A percentile compares a stretch with the other conserved stretches of the same genome.
Conservation (phyloP, 345 rosid species). For the Brassica juncea region DNA sequence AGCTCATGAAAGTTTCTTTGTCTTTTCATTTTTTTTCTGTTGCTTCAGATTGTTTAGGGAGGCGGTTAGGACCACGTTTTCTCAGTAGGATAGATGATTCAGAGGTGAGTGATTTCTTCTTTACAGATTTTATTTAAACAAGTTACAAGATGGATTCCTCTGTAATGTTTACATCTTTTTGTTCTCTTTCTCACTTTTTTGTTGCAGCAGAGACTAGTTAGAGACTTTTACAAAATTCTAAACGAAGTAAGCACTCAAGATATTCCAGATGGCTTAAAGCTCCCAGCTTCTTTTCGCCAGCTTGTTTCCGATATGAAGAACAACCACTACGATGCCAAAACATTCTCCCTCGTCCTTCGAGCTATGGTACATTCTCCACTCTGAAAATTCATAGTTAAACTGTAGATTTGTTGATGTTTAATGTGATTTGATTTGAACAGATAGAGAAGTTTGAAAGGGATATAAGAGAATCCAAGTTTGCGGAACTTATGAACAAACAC, state of each 20-base stretch:
- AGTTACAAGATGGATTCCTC: neutral
- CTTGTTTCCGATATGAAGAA: slow-evolving; percentile 90
- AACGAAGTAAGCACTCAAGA: slow-evolving; percentile 78
- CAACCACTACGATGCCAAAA: slow-evolving; percentile 84
- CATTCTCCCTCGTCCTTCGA: slow-evolving; percentile 73
- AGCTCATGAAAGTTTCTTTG: slow-evolving; percentile 27
- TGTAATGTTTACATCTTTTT: slow-evolving; percentile 28
- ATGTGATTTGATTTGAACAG: slow-evolving; percentile 45
- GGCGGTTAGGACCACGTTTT: slow-evolving; percentile 96
- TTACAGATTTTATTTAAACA: neutral
- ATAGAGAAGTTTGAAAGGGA: slow-evolving; percentile 83
- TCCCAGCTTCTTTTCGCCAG: slow-evolving; percentile 81
- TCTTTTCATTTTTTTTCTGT: slow-evolving; percentile 6
- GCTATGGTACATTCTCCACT: slow-evolving; percentile 68
- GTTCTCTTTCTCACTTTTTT: slow-evolving; percentile 29
- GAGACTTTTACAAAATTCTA: slow-evolving; percentile 83
- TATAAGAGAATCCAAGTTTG: slow-evolving; percentile 83
- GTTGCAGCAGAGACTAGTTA: slow-evolving; percentile 75
- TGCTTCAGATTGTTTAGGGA: slow-evolving; percentile 86
- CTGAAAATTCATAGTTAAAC: neutral
- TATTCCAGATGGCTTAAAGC: slow-evolving; percentile 78
- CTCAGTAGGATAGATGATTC: slow-evolving; percentile 88
- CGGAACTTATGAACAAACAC: slow-evolving; percentile 97
- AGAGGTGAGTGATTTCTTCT: slow-evolving; percentile 54
- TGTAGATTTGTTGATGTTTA: neutral